Conservation (phyloP, 306 rosid genomes). For the Corylus avellana region DNA sequence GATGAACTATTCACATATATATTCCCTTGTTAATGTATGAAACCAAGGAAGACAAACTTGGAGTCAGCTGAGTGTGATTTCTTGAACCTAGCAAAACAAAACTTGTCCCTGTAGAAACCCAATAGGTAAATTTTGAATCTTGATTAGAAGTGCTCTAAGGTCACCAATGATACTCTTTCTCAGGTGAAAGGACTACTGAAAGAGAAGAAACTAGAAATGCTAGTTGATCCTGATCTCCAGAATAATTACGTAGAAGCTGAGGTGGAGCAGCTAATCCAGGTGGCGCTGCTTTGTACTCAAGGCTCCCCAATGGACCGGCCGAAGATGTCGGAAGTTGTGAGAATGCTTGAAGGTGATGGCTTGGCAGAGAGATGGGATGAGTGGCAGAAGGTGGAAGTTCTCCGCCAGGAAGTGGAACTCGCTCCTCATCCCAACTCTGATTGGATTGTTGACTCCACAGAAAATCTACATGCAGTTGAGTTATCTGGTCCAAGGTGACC, state of each 20-base stretch:
- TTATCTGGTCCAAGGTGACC: conserved; percentile 99
- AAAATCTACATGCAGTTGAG: conserved; percentile 94
- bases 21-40: too few species aligned
- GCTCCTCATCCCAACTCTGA: conserved; percentile 88
- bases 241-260: conserved; percentile 79
- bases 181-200: conserved; percentile 93
- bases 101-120: neutral
- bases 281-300: conserved; percentile 96
- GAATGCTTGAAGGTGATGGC: conserved; percentile 99
- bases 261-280: conserved; percentile 97
- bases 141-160: neutral
- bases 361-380: conserved; percentile 99
- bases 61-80: neutral
- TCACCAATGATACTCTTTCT: conserved; percentile 25
- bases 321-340: conserved; percentile 96
- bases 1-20: neutral
- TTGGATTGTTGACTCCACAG: conserved; percentile 96
- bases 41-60: neutral
- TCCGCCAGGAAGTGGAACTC: conserved; percentile 85
- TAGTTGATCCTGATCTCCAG: conserved; percentile 95
- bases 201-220: conserved; percentile 89
- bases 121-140: neutral
- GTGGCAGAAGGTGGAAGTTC: conserved; percentile 97
- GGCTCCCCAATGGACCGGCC: conserved; percentile 97
- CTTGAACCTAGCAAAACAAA: neutral